A percentile compares a stretch with the other conserved stretches of the same genome.
Evolutionary conservation across 192 early-diverging fungal genomes (phyloP).

Genomic region (Rhizophagus clarus): DNA sequence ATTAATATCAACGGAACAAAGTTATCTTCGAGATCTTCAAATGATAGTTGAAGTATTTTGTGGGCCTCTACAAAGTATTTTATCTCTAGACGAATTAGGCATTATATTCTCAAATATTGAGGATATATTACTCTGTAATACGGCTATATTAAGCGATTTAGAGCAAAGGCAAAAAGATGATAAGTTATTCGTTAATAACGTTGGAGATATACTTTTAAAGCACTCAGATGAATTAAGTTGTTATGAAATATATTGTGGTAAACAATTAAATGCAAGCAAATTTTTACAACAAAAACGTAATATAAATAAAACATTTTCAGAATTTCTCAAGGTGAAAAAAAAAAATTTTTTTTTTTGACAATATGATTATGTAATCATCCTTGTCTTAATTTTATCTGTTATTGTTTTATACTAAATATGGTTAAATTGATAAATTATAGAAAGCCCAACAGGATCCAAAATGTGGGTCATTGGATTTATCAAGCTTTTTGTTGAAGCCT

Average conservation of each 20-base stretch:
- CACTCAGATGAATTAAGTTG: constrained; percentile 58
- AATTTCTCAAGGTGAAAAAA: constrained; percentile 73
- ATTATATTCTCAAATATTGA: constrained; percentile 87
- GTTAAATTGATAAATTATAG: constrained; percentile 38
- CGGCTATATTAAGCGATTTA: constrained; percentile 68
- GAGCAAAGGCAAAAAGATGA: constrained; percentile 58
- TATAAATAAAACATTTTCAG: constrained; percentile 53
- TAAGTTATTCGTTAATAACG: constrained; percentile 52
- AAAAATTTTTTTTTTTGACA: not conserved
- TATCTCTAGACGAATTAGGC: constrained; percentile 60
- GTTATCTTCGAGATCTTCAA: constrained; percentile 74
- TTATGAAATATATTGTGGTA: constrained; percentile 69
- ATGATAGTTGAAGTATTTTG: constrained; percentile 72
- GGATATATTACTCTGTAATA: constrained; percentile 66
- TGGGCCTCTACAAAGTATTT: constrained; percentile 53
- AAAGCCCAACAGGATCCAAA: constrained; percentile 56
- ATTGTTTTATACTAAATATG: too few relatives aligned
- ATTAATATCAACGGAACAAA: constrained; percentile 74
- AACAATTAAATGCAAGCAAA: constrained; percentile 63
- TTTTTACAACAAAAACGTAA: constrained; percentile 57
- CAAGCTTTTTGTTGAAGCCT: constrained; percentile 82
- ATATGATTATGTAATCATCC: constrained; percentile 11
- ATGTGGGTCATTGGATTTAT: constrained; percentile 75
- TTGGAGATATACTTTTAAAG: constrained; percentile 71
- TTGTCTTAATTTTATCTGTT: too few relatives aligned